Evolutionary conservation across 2,329 filamentous ascomycete species (phyloP).

Genomic region (Claviceps citrina): DNA sequence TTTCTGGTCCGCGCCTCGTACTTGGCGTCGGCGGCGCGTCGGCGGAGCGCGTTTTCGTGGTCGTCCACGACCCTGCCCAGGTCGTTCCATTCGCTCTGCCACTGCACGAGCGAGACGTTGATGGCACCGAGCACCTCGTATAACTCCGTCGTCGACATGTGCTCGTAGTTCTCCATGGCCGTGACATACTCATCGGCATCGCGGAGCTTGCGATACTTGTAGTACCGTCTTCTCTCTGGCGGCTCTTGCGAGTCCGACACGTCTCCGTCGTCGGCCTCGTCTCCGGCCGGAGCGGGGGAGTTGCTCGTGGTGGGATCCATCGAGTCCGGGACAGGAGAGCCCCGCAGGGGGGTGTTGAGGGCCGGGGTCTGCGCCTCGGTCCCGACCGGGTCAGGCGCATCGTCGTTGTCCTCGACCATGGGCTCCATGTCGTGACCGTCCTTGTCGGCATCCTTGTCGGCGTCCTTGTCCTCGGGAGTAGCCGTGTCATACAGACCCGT

Average conservation of each 20-base stretch:
- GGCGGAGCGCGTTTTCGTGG: conserved; percentile 39
- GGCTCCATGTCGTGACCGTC: conserved; percentile 15
- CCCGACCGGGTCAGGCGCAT: conserved; percentile 15
- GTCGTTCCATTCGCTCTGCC: conserved; percentile 38
- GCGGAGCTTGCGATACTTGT: conserved; percentile 34
- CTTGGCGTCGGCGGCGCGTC: conserved; percentile 32
- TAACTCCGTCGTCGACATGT: conserved; percentile 31
- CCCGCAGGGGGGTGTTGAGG: conserved; percentile 23
- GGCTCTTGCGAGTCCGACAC: conserved; percentile 20
- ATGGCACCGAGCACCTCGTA: conserved; percentile 28
- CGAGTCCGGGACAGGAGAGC: conserved; percentile 25
- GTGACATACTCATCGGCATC: conserved; percentile 33
- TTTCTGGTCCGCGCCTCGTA: conserved; percentile 30
- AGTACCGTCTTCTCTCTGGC: conserved; percentile 18
- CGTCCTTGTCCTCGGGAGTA: conserved; percentile 19
- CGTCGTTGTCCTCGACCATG: conserved; percentile 19
- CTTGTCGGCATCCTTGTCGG: conserved; percentile 13
- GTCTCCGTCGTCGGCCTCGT: conserved; percentile 23
- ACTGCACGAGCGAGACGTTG: conserved; percentile 31
- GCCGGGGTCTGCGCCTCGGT: conserved; percentile 22
- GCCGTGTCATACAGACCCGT: conserved; percentile 16
- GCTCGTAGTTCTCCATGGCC: conserved; percentile 33
- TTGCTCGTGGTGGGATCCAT: conserved; percentile 22
- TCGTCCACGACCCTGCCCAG: conserved; percentile 38
- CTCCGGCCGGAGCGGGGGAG: conserved; percentile 22